Percentiles rank a stretch among this genome's conserved stretches.
phyloP scores from a whole-genome alignment of 768 basidiomycete genomes.

The Lactarius pseudohatsudake region DNA sequence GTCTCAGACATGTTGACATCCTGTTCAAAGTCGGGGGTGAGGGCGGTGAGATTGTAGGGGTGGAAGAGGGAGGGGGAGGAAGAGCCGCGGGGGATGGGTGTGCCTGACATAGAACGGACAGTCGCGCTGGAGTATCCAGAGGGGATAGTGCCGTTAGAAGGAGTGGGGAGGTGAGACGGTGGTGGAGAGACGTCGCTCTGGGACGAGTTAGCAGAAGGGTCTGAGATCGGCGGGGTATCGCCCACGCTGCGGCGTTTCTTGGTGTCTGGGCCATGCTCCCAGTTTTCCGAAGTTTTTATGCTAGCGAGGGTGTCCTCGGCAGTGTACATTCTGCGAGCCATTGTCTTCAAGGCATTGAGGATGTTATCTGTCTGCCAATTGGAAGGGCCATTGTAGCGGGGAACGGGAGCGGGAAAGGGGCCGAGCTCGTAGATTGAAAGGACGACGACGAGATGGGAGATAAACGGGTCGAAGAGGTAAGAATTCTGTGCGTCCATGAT shows the following conservation, averaged over 20 bases:
- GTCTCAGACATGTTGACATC: slow-evolving; percentile 25
- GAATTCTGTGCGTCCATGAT: slow-evolving; percentile 13
- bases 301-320: slow-evolving; percentile 29
- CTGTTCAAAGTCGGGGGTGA: slow-evolving; percentile 16
- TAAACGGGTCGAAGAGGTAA: slow-evolving; percentile 23
- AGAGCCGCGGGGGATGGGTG: slow-evolving; percentile 16
- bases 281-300: slow-evolving; percentile 27
- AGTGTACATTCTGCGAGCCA: slow-evolving; percentile 30
- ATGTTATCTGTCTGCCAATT: slow-evolving; percentile 28
- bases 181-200: slow-evolving; percentile 15
- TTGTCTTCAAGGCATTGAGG: slow-evolving; percentile 25
- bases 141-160: slow-evolving; percentile 8
- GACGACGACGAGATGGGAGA: slow-evolving; percentile 28
- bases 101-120: slow-evolving; percentile 20
- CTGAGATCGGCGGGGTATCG: slow-evolving; percentile 22
- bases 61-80: slow-evolving; percentile 24
- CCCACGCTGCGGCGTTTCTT: slow-evolving; percentile 31
- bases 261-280: slow-evolving; percentile 28
- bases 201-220: slow-evolving; percentile 22
- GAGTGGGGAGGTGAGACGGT: not conserved
- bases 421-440: slow-evolving; percentile 30
- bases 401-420: slow-evolving; percentile 28
- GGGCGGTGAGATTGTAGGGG: slow-evolving; percentile 17
- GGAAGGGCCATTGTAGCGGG: slow-evolving; percentile 29
- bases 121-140: slow-evolving; percentile 21